These are phyloP conservation scores for Coccomyxa subellipsoidea DNA, from an alignment of 163 green algal species.

Conservation along the genomic window DNA sequence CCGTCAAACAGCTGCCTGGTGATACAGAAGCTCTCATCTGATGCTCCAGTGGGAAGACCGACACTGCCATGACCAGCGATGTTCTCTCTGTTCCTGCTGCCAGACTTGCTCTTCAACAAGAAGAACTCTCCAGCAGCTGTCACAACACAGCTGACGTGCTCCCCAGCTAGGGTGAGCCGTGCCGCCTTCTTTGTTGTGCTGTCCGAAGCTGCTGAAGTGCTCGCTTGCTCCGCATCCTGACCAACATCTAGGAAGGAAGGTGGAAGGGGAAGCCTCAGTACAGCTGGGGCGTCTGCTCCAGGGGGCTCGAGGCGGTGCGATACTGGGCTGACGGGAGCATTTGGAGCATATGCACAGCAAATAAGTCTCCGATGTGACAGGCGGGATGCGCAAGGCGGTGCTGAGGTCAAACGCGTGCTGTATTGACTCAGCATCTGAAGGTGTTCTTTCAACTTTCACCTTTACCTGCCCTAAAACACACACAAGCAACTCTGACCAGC, in stretches of 20 bases:
- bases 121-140: not conserved
- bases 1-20: not conserved
- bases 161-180: not conserved
- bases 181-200: not conserved
- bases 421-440: not conserved
- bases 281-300: not conserved
- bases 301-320: not conserved
- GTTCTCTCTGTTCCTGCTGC: not conserved
- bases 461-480: not conserved
- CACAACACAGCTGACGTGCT: not conserved
- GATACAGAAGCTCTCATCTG: not conserved
- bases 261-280: not conserved
- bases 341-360: not conserved
- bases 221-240: not conserved
- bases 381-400: not conserved
- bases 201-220: not conserved
- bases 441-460: no score
- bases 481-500: not conserved
- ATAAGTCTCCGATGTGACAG: conserved; percentile 22
- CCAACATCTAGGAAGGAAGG: not conserved
- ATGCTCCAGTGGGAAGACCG: not conserved
- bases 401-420: not conserved
- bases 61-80: not conserved
- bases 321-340: not conserved
- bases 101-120: not conserved